Conservation (phyloP, 257 asterid species). For the Jaltomata sinuosa region DNA sequence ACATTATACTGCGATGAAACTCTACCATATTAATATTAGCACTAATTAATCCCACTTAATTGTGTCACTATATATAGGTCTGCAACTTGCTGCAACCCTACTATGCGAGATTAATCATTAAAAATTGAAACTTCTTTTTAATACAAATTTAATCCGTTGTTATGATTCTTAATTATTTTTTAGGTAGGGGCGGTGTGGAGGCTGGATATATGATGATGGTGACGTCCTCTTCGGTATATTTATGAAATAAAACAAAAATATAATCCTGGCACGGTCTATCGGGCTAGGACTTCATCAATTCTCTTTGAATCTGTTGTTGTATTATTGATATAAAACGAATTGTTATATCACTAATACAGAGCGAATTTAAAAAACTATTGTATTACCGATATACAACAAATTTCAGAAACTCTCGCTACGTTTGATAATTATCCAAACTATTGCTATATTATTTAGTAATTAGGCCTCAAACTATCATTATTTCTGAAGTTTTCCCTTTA, state of each 20-base stretch:
- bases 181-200: not conserved
- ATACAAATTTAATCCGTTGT: not conserved
- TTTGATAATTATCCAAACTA: too few relatives aligned
- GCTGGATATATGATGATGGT: not conserved
- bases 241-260: not conserved
- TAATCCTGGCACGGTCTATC: too few relatives aligned
- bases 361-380: too few relatives aligned
- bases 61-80: not conserved
- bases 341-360: too few relatives aligned
- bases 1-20: not conserved
- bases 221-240: not conserved
- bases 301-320: too few relatives aligned
- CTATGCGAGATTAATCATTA: not conserved
- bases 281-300: too few relatives aligned
- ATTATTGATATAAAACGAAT: too few relatives aligned
- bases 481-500: too few relatives aligned
- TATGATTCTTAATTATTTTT: not conserved
- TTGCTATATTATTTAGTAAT: too few relatives aligned
- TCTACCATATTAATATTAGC: not conserved
- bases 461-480: too few relatives aligned
- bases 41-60: not conserved
- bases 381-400: too few relatives aligned
- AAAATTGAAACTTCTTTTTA: not conserved
- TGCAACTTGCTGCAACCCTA: not conserved
- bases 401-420: too few relatives aligned